Evolutionary conservation across 805 yeast species (phyloP), one percentile per base, ranked within the genome.

Genomic region (Maudiozyma bulderi): DNA sequence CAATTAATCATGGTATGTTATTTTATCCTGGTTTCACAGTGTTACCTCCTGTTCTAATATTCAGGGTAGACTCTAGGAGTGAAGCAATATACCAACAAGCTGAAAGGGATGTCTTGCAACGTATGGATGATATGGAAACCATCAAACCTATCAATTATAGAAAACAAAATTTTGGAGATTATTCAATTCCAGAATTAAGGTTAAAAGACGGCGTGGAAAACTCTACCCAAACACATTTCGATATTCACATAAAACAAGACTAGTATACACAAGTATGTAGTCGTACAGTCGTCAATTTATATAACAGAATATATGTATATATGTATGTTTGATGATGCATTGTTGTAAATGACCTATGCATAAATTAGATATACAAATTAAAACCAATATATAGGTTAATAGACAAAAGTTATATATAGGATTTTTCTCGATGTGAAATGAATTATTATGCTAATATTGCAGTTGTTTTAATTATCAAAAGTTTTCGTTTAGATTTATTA

Each of bases 1-100:
- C 61, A 9, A 59, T 59, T 13, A 54, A 57, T 28, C 62, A 57
- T 46, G 59, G 59, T 15, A 54, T 58, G 6, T 47, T 61, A 3
- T 60, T 28, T 44, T 59, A 58, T 39, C 51, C 61, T 10, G 64
- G 65, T 14, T 59, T 51, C 40, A 35, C 35, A 8, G 57, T 55
- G 6, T 49, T 61, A 39, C 64, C 61, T 9, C 51, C 59, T 2
- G 52, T 54, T 10, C 46, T 50, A 38, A 45, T 45, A 14, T 57
- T 48, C 34, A 37, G 47, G 7, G 37, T 53, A 7, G 50, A 48
- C 33, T 34, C 32, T 6, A 8, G 43, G 8, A 29, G 28, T 11
- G 50, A 46, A 37, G 44, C 40, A 6, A 38, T 32, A 2, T 42
- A 42, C 11, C 44, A 45, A 11, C 26, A 47, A 8, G 42, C 29